Conservation (phyloP, 495 filamentous ascomycete species). For the Lepraria neglecta region DNA sequence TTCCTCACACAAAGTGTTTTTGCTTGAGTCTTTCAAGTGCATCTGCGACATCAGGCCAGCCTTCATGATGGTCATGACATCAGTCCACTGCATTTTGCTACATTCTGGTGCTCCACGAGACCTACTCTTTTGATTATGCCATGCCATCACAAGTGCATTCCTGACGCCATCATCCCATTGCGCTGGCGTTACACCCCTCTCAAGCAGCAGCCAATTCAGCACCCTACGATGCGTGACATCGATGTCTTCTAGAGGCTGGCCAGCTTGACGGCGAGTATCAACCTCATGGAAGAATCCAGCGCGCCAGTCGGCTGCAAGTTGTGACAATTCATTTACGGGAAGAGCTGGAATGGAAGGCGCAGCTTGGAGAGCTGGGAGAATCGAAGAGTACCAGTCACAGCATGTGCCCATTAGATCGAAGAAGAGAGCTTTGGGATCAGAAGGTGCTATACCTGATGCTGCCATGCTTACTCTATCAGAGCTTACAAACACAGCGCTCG, state of each 20-base stretch:
- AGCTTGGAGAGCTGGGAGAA: constrained; percentile 25
- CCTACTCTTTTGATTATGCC: constrained; percentile 25
- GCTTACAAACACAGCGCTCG: background rate
- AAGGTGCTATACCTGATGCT: background rate
- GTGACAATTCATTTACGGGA: constrained; percentile 19
- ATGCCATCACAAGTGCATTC: constrained; percentile 14
- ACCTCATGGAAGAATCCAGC: constrained; percentile 28
- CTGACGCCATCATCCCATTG: constrained; percentile 21
- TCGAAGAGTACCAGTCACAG: constrained; percentile 38
- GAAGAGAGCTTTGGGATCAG: constrained; percentile 35
- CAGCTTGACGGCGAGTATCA: constrained; percentile 15
- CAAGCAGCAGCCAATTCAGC: constrained; percentile 25
- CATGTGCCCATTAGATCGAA: constrained; percentile 47
- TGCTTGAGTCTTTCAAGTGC: constrained; percentile 14
- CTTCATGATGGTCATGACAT: background rate
- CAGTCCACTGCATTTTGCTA: background rate
- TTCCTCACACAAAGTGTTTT: constrained; percentile 10
- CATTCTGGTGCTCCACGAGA: constrained; percentile 8
- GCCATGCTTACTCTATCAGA: background rate
- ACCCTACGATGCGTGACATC: constrained; percentile 31
- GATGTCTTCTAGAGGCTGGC: constrained; percentile 27
- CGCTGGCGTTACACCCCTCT: constrained; percentile 16
- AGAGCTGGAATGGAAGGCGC: constrained; percentile 26
- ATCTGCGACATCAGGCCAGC: constrained; percentile 14
- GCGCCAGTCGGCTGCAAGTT: constrained; percentile 27